Evolutionary conservation across 2,329 filamentous ascomycete species (phyloP), one percentile per base, ranked within the genome.

Genomic region (Fusarium goolgardi): DNA sequence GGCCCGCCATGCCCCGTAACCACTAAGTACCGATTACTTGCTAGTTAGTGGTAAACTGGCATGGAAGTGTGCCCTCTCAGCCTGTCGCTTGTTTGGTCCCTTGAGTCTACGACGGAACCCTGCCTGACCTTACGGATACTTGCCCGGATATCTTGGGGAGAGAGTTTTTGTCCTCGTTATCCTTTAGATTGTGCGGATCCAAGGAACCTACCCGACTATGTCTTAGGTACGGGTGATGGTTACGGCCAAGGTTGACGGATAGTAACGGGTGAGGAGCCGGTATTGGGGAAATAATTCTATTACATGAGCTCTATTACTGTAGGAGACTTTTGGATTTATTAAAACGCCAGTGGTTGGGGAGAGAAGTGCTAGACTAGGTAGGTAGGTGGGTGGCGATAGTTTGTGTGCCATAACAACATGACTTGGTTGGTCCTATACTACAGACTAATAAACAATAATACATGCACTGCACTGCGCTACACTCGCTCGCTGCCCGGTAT

Each of bases 1-100:
- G 34, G 44, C 27, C 55, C 39, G 44, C 51, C 49, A 13, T 21
- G 20, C 34, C 44, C 44, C 49, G 55, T 53, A 63, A 43, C 50
- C 25, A 25, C 15, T 23, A 67, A 52, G 64, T 69, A 69, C 29
- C 45, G 23, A 50, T 25, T 47, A 69, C 56, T 37, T 57, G 15
- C 32, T 40, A 39, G 47, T 25, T 40, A 39, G 47, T 25, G 23
- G 32, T 32, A 39, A 50, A 50, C 46, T 39, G 44, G 20, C 43
- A 58, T 41, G 52, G 51, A 25, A 41, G 40, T 34, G 32, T 35
- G 20, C 55, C 47, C 55, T 49, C 49, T 67, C 53, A 32, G 63
- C 45, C 54, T 52, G 65, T 68, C 59, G 59, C 49, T 65, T 64
- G 59, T 55, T 50, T 39, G 35, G 63, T 67, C 64, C 63, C 64